Conservation (phyloP, 306 rosid species). For the Inga laurina region DNA sequence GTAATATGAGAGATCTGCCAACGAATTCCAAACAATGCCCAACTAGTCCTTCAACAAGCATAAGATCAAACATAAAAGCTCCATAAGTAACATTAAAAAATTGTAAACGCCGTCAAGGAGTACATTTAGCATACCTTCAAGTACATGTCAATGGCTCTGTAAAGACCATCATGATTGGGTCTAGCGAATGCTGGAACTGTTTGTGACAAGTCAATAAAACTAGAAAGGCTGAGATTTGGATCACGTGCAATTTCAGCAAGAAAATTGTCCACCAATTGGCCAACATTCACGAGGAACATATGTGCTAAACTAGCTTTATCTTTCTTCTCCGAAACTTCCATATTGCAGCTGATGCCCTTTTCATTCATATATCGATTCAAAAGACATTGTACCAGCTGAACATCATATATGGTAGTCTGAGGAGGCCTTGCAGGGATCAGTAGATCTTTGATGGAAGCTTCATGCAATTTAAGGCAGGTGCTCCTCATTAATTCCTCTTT, state of each 20-base stretch:
- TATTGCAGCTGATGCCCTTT: constrained; percentile 37
- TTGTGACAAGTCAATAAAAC: constrained; percentile 67
- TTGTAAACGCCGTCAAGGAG: background rate
- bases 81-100: background rate
- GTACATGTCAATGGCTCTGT: constrained; percentile 76
- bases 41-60: background rate
- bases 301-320: constrained; percentile 55
- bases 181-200: constrained; percentile 70
- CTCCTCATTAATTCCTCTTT: constrained; percentile 64
- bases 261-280: constrained; percentile 74
- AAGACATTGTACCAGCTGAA: constrained; percentile 67
- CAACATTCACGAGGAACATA: constrained; percentile 65
- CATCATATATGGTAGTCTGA: constrained; percentile 58
- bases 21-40: background rate
- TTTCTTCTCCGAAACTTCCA: constrained; percentile 46
- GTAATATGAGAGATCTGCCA: background rate
- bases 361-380: constrained; percentile 56
- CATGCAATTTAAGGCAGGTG: constrained; percentile 69
- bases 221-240: constrained; percentile 56
- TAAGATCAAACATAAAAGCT: background rate
- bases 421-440: constrained; percentile 82
- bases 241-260: constrained; percentile 74
- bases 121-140: constrained; percentile 63
- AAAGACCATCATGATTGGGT: constrained; percentile 83
- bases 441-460: constrained; percentile 75